These are phyloP conservation scores for Hemerocallis citrina DNA, from an alignment of 106 monocot genomes.

Conservation along the genomic window DNA sequence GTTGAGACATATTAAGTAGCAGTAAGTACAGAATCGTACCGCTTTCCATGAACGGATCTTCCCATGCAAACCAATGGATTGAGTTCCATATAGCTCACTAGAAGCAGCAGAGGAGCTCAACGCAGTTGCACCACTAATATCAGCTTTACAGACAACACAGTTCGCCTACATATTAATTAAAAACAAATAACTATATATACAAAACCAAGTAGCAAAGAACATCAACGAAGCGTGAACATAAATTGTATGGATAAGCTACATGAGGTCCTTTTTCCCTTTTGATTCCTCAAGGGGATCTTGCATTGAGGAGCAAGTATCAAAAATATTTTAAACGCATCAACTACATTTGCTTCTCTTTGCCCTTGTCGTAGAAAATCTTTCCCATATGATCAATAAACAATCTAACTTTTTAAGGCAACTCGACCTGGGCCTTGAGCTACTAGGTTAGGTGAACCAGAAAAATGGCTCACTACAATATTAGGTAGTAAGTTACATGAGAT, in stretches of 20 bases:
- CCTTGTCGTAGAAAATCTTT: too few species aligned
- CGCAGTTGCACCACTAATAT: constrained; percentile 77
- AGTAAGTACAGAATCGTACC: constrained; percentile 34
- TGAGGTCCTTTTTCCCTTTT: background rate
- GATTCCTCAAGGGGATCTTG: background rate
- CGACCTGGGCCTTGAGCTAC: too few species aligned
- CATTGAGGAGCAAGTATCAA: background rate
- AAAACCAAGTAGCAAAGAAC: background rate
- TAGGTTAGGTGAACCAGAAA: too few species aligned
- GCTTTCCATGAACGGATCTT: constrained; percentile 93
- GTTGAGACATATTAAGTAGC: background rate
- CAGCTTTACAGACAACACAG: constrained; percentile 78
- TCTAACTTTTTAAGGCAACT: too few species aligned
- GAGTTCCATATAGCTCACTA: constrained; percentile 80
- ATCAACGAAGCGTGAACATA: background rate
- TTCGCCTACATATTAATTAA: constrained; percentile 52
- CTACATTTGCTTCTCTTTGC: too few species aligned
- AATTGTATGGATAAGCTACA: background rate
- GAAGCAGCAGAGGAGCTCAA: constrained; percentile 62
- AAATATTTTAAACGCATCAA: background rate
- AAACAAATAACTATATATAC: background rate
- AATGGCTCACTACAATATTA: too few species aligned
- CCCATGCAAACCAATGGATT: constrained; percentile 76
- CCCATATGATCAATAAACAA: too few species aligned
- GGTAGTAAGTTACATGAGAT: too few species aligned